Base-by-base conservation (phyloP, 305 asterid genomes). In the Solanum hybrid region DNA sequence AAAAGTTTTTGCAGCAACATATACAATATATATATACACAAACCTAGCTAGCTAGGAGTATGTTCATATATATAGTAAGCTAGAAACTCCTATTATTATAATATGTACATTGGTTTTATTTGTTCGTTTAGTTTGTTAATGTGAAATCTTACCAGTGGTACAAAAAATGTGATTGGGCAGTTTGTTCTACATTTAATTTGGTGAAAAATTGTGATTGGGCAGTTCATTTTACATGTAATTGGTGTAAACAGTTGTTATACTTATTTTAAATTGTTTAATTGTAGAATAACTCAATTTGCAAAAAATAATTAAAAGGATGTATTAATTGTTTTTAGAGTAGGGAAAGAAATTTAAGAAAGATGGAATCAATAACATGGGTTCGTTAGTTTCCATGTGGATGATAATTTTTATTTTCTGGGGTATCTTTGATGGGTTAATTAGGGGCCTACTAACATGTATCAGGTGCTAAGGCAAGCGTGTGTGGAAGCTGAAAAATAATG, bases 371-470 rank as follows among this genome's bases (percentile, higher is more conserved):
- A 92, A 93, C 94, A 91, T 92, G 96, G 94, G 91, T 90, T 92
- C 72, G 94, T 92, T 92, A 89, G 92, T 92, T 82, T 45, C 82
- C 95, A 94, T 93, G 96, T 93, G 95, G 88, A 79, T 24, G 91
- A 84, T 90, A 32, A 77, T 17, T 77, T 77, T 77, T 17, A 29
- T 80, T 12, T 77, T 88, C 88, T 87, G 24, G 91, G 90, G 92
- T 89, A 91, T 91, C 92, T 89, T 91, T 87, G 92, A 51, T 61
- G 72, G 85, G 90, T 80, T 94, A 79, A 90, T 77, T 32, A 36
- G 94, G 96, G 96, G 68, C 94, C 95, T 90, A 93, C 94, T 95
- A 93, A 95, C 97, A 93, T 94, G 98, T 94, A 94, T 80, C 91
- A 76, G 87, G 91, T 90, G 68, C 26, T 36, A 87, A 39, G 86